Evolutionary conservation across 2,329 filamentous ascomycete species (phyloP), one percentile per base, ranked within the genome.

Genomic region (Plectosphaerella sp.): DNA sequence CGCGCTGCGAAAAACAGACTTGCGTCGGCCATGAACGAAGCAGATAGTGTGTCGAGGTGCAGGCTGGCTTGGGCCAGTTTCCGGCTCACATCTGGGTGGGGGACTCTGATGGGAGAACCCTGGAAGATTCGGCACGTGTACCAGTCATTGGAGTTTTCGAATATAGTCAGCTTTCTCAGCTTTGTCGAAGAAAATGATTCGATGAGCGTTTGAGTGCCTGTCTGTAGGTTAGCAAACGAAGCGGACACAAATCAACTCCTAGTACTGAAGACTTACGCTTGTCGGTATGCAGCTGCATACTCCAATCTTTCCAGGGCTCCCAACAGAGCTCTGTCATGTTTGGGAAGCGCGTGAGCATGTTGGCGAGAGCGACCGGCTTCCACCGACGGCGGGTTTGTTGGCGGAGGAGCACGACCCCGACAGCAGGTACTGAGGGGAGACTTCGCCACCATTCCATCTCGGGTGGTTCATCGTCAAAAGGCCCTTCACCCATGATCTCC

Each of bases 281-380:
- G 58, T 70, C 67, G 9, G 64, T 65, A 3, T 50, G 50, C 24
- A 0, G 7, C 50, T 65, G 47, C 9, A 59, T 52, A 9, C 0
- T 3, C 12, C 59, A 58, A 67, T 70, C 65, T 55, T 64, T 67
- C 67, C 69, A 72, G 49, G 67, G 69, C 56, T 72, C 67, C 57
- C 69, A 71, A 49, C 63, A 62, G 56, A 73, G 56, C 55, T 73
- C 65, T 56, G 65, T 61, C 48, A 73, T 52, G 51, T 61, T 64
- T 14, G 69, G 65, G 53, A 71, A 62, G 45, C 63, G 63, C 11
- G 63, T 54, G 52, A 72, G 58, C 59, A 72, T 68, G 14, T 65
- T 57, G 28, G 58, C 57, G 24, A 72, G 59, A 33, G 63, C 57
- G 20, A 48, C 20, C 36, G 62, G 64, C 49, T 64, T 65, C 66